A percentile compares a stretch with the other conserved stretches of the same genome.
Conservation (phyloP, 768 basidiomycete species). For the Stropharia rugosoannulata region DNA sequence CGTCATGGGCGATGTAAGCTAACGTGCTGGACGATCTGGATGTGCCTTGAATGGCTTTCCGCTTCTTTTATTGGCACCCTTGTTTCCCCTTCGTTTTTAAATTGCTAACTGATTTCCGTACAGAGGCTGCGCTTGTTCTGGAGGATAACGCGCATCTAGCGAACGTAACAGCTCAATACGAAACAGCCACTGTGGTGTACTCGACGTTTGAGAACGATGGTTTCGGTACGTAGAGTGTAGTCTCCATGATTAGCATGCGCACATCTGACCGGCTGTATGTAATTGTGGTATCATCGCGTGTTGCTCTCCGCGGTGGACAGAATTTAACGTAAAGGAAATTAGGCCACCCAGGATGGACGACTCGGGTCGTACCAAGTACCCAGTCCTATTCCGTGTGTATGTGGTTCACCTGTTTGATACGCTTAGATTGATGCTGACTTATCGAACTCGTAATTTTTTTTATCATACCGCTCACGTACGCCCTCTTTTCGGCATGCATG, state of each 20-base stretch:
- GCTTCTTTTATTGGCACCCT: conserved; percentile 1
- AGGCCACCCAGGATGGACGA: conserved; percentile 92
- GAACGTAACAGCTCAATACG: conserved; percentile 63
- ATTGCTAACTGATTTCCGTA: not conserved
- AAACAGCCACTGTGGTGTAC: conserved; percentile 66
- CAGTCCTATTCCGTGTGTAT: conserved; percentile 88
- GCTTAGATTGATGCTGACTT: not conserved
- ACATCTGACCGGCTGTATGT: too few species aligned
- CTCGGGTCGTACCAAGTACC: conserved; percentile 93
- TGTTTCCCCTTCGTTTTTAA: not conserved
- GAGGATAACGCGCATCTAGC: conserved; percentile 70
- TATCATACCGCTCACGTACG: not conserved
- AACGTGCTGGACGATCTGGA: not conserved
- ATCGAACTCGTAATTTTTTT: not conserved
- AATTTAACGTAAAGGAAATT: conserved; percentile 88
- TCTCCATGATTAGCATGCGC: not conserved
- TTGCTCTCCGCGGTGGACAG: conserved; percentile 33
- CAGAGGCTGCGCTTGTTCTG: conserved; percentile 27
- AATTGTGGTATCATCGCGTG: too few species aligned
- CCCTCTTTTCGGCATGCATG: not conserved
- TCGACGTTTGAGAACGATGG: conserved; percentile 80
- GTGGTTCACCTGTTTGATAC: conserved; percentile 13
- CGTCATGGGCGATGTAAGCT: not conserved
- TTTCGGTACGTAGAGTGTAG: conserved; percentile 54
- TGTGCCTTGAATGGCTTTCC: not conserved